Evolutionary conservation across 768 basidiomycete species (phyloP).

Genomic region (Hygrocybe punicea): DNA sequence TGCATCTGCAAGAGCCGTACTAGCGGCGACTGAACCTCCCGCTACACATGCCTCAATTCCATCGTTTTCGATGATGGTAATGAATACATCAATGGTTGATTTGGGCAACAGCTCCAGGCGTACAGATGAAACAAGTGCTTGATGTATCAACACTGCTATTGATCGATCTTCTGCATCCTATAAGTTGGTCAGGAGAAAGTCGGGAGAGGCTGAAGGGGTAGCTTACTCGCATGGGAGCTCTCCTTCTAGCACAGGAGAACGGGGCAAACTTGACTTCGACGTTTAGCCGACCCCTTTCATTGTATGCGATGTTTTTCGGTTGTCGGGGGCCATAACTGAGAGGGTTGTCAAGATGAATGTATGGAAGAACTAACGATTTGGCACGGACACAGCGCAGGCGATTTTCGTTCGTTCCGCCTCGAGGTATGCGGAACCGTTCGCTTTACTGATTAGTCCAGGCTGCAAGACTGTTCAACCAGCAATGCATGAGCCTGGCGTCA

Average conservation of each 20-base stretch:
- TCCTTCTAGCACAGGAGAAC: slow-evolving; percentile 75
- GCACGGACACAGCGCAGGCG: slow-evolving; percentile 88
- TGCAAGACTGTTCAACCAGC: slow-evolving; percentile 62
- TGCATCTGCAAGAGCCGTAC: slow-evolving; percentile 87
- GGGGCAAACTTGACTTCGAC: slow-evolving; percentile 97
- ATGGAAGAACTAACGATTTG: slow-evolving; percentile 5
- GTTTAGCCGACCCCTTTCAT: slow-evolving; percentile 83
- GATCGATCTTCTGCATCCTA: slow-evolving; percentile 95
- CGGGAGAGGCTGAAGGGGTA: not conserved
- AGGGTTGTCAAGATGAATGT: slow-evolving; percentile 7
- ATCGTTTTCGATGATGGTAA: slow-evolving; percentile 89
- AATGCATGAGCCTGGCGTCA: slow-evolving; percentile 12
- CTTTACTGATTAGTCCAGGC: slow-evolving; percentile 86
- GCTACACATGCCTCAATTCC: slow-evolving; percentile 87
- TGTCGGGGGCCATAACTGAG: slow-evolving; percentile 81
- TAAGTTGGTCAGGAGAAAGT: slow-evolving; percentile 8
- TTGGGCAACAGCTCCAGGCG: slow-evolving; percentile 91
- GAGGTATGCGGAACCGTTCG: slow-evolving; percentile 95
- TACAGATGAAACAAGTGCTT: slow-evolving; percentile 79
- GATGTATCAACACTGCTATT: slow-evolving; percentile 77
- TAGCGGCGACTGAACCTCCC: slow-evolving; percentile 81
- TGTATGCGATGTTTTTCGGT: slow-evolving; percentile 75
- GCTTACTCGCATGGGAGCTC: slow-evolving; percentile 83
- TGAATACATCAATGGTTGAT: slow-evolving; percentile 86
- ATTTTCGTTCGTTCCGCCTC: slow-evolving; percentile 91